Base-by-base conservation (phyloP, 345 rosid genomes). In the Arabis hirsuta region DNA sequence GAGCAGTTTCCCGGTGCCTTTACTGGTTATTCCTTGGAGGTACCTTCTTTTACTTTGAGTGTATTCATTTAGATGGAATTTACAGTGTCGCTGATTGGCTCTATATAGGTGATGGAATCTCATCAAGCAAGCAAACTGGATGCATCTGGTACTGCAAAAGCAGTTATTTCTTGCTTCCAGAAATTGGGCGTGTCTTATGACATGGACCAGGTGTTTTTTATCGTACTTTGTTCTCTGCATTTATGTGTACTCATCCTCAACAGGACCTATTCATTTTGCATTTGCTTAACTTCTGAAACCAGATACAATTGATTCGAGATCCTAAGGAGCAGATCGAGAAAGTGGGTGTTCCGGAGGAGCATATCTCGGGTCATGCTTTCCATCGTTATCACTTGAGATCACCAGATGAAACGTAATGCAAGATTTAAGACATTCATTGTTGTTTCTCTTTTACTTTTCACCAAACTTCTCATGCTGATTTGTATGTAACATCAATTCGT, bases 1-100 rank as follows among this genome's bases (percentile, higher is more conserved):
- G 88, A 87, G 72, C 89, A 85, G 69, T 93, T 89, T 82, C 98
- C 98, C 22, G 96, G 92, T 45, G 97, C 97, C 45, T 93, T 93
- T 70, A 71, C 92, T 70, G 97, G 98, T 60, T 93, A 93, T 72
- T 84, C 88, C 32, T 81, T 93, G 32, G 83, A 90, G 89, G 97
- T 93, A 73, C 20, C 32, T 2, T 78, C 14, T 41, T n/a, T 34
- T 2, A 47, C 43, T 48, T 29, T 5, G 22, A 71, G 68, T 41
- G 14, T 51, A 12, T 16, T 50, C 41, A 3, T 71, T 8, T 16
- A 16, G n/a, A 24, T 52, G 47, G 22, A 42, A 13, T 29, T 2
- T 53, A 12, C 8, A 0, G 11, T 55, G 20, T 9, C 9, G 42
- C 65, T 73, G 6, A 73, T 38, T 45, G 46, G 32, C 11, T 54